phyloP scores from a whole-genome alignment of 768 basidiomycete species.

The Brasilioporus rufonigricans region DNA sequence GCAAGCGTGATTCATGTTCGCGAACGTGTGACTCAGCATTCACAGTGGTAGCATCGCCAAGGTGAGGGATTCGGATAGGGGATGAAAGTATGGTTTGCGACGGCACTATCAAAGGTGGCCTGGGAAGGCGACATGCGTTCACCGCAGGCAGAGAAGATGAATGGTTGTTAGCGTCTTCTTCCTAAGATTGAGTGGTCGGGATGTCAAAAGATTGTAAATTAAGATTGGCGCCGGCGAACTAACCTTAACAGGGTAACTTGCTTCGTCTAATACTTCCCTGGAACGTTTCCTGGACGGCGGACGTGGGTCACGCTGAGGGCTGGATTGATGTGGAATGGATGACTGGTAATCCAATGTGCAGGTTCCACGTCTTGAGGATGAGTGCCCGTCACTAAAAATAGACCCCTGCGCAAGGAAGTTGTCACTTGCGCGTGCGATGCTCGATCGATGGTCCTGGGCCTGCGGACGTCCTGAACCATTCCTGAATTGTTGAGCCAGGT shows the following conservation, averaged over 20 bases:
- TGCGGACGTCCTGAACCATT: constrained; percentile 19
- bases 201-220: constrained; percentile 24
- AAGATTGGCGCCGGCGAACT: constrained; percentile 29
- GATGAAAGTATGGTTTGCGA: constrained; percentile 19
- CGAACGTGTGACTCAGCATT: constrained; percentile 15
- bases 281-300: constrained; percentile 34
- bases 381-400: constrained; percentile 25
- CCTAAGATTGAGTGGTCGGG: constrained; percentile 27
- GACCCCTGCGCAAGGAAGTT: constrained; percentile 33
- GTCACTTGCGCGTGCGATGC: constrained; percentile 33
- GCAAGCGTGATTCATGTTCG: constrained; percentile 21
- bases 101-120: constrained; percentile 23
- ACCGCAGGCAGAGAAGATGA: constrained; percentile 17
- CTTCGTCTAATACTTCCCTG: constrained; percentile 29
- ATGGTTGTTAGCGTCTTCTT: constrained; percentile 23
- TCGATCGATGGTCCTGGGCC: constrained; percentile 30
- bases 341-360: constrained; percentile 17
- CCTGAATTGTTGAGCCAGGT: constrained; percentile 25
- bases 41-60: constrained; percentile 5
- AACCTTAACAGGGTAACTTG: constrained; percentile 31
- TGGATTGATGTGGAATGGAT: constrained; percentile 15
- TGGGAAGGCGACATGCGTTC: constrained; percentile 21
- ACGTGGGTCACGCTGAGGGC: constrained; percentile 16
- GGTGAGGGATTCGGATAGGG: constrained; percentile 16
- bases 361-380: constrained; percentile 17